A percentile compares a stretch with the other conserved stretches of the same genome.
These are phyloP conservation scores for Tolypocladium nubicola DNA, from an alignment of 2,329 filamentous ascomycete species.

Conservation along the genomic window DNA sequence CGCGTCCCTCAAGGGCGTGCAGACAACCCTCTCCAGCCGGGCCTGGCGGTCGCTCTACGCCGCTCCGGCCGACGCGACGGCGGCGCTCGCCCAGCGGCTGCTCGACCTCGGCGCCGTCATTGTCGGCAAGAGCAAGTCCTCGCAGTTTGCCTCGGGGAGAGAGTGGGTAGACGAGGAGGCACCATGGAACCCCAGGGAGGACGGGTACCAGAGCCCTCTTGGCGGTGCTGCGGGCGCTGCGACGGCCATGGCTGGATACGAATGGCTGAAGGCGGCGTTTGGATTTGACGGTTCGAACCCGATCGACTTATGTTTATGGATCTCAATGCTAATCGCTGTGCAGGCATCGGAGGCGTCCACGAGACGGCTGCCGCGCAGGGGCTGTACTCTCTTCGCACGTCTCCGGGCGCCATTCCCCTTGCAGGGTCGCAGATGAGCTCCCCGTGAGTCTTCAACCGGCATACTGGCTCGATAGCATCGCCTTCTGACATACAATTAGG, in stretches of 20 bases:
- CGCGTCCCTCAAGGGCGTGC: conserved; percentile 33
- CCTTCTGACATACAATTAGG: background rate
- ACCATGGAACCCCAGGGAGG: conserved; percentile 35
- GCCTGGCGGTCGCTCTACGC: conserved; percentile 46
- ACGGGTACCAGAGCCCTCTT: conserved; percentile 28
- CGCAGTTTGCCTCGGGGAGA: conserved; percentile 30
- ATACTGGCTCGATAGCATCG: fast-evolving
- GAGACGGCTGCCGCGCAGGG: conserved; percentile 14
- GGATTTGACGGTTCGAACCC: conserved; percentile 22
- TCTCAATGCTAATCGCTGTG: background rate
- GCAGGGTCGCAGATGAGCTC: conserved; percentile 8
- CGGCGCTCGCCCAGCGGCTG: conserved; percentile 40
- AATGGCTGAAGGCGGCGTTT: conserved; percentile 28
- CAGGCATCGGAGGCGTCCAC: conserved; percentile 10
- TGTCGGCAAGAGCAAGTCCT: conserved; percentile 41
- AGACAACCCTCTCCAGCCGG: conserved; percentile 45
- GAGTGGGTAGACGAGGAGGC: conserved; percentile 31
- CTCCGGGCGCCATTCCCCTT: conserved; percentile 6
- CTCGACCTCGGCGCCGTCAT: conserved; percentile 49
- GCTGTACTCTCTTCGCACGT: conserved; percentile 17
- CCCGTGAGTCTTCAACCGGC: conserved; percentile 7
- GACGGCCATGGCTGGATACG: conserved; percentile 25
- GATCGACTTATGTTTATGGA: background rate
- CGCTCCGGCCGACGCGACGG: conserved; percentile 29
- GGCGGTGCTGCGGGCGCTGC: conserved; percentile 28